Evolutionary conservation across 2,329 filamentous ascomycete species (phyloP), one percentile per base, ranked within the genome.

Genomic region (Verruconis gallopava): DNA sequence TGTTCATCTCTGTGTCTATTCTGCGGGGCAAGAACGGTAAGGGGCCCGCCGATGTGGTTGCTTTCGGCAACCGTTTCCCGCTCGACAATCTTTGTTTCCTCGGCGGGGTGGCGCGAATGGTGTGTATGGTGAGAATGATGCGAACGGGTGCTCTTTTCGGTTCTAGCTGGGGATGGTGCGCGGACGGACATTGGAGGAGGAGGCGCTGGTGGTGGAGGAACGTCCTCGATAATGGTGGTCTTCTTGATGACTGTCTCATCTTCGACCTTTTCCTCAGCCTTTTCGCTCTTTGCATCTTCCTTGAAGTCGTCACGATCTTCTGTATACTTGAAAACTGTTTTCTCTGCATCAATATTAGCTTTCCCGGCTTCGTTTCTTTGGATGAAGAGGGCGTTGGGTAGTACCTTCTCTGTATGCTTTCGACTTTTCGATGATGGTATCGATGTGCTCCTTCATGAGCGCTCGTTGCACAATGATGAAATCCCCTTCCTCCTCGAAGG

Each of bases 381-480:
- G 13, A 9, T 14, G 17, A 9, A n/a, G 2, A 12, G 21, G 15
- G n/a, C 15, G 9, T 37, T 17, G 9, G 9, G 18, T 12, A 20
- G 15, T 14, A 38, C 41, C 42, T 36, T 33, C 36, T 19, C 22
- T 25, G 61, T 85, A 86, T 21, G 81, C 77, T 53, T 86, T 82
- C 59, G 85, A 93, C 38, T 86, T 68, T 53, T 77, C 80, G 52
- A 95, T 81, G 35, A 95, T 71, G 53, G 93, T 82, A 51, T 95
- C 86, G 48, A 95, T 95, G 52, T 94, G 85, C 14, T 89, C 77
- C 52, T 93, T 88, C 13, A 85, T 83, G 4, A 96, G 71, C 6
- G 89, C 88, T 55, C 84, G 81, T 51, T 82, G 77, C 22, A 96
- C 77, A 40, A 94, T 74, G 51, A 91, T 77, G 17, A 81, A 81